Percentiles rank a stretch among this genome's conserved stretches.
These are phyloP conservation scores for Grosmannia serpens DNA, from an alignment of 2,329 filamentous ascomycete species.

Conservation along the genomic window DNA sequence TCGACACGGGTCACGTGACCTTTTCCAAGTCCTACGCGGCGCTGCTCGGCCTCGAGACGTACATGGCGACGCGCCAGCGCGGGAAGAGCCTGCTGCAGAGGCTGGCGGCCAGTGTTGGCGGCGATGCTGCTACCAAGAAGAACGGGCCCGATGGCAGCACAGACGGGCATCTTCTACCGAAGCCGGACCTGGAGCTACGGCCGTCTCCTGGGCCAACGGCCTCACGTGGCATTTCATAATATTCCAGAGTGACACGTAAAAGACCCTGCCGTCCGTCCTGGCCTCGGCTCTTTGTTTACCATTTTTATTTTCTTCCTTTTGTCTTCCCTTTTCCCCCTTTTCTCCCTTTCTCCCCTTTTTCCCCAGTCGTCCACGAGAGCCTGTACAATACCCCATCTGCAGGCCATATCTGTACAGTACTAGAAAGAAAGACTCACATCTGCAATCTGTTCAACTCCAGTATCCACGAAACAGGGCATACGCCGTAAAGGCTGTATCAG, in stretches of 20 bases:
- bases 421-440: not conserved
- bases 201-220: not conserved
- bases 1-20: conserved; percentile 67
- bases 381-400: too few species aligned
- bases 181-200: not conserved
- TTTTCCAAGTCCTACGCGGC: conserved; percentile 76
- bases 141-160: not conserved
- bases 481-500: too few species aligned
- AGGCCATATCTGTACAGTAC: too few species aligned
- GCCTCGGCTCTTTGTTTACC: not conserved
- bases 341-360: not conserved
- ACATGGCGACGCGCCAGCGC: conserved; percentile 55
- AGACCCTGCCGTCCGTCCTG: too few species aligned
- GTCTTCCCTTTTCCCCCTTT: not conserved
- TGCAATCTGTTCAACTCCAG: not conserved
- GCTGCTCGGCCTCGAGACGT: conserved; percentile 71
- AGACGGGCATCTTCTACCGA: not conserved
- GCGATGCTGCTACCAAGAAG: not conserved
- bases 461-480: too few species aligned
- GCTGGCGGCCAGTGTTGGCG: not conserved
- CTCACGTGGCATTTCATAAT: not conserved
- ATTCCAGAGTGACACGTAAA: not conserved
- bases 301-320: not conserved
- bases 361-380: not conserved
- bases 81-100: conserved; percentile 40